These are phyloP conservation scores for Halenospora varia DNA, from an alignment of 495 filamentous ascomycete species.

Conservation along the genomic window DNA sequence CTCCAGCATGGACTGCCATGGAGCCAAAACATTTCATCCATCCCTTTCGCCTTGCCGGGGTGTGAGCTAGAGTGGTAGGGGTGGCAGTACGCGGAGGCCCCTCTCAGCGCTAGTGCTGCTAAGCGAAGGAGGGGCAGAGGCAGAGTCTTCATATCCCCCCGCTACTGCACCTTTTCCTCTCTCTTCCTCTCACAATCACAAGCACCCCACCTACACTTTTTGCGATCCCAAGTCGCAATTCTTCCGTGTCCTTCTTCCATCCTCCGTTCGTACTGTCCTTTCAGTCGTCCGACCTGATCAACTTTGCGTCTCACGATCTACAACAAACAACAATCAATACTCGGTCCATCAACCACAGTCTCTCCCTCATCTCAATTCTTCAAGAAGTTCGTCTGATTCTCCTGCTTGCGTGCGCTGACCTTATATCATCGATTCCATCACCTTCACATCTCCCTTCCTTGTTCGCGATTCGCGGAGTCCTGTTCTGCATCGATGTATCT, in stretches of 20 bases:
- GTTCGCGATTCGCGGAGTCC: conserved; percentile 25
- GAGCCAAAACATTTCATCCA: no score
- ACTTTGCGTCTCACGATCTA: conserved; percentile 22
- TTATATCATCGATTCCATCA: conserved; percentile 19
- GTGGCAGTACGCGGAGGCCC: neutral
- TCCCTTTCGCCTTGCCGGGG: no score
- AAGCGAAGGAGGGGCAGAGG: conserved; percentile 18
- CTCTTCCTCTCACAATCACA: conserved; percentile 14
- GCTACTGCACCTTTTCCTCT: conserved; percentile 19
- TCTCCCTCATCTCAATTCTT: conserved; percentile 12
- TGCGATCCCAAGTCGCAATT: conserved; percentile 1
- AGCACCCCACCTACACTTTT: conserved; percentile 6
- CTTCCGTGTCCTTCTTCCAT: conserved; percentile 5
- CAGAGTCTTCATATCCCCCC: conserved; percentile 24
- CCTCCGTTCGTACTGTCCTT: conserved; percentile 23
- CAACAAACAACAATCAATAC: neutral
- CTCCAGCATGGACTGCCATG: conserved; percentile 1
- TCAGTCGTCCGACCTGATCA: conserved; percentile 25
- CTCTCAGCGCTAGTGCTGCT: neutral
- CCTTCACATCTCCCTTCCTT: conserved; percentile 21
- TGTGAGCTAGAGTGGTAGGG: no score
- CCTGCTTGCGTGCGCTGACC: conserved; percentile 28
- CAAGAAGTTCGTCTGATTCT: conserved; percentile 29
- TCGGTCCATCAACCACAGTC: neutral
- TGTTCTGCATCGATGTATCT: conserved; percentile 31